These are phyloP conservation scores for Phytophthora pluvialis DNA, from an alignment of 352 stramenopile species.

Conservation along the genomic window DNA sequence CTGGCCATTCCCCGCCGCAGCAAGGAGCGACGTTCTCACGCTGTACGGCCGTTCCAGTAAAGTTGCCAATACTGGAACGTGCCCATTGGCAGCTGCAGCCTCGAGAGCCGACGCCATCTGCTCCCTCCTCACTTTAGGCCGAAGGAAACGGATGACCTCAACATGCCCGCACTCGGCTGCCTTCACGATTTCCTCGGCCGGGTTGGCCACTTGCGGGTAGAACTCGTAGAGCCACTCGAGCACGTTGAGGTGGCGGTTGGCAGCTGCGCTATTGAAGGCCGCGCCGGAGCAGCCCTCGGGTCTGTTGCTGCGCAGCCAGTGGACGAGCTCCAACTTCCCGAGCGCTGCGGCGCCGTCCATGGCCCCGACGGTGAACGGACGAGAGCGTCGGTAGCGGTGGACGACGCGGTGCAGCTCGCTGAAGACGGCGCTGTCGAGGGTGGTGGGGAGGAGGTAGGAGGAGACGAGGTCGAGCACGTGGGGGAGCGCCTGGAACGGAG, in stretches of 20 bases:
- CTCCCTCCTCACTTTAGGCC: neutral
- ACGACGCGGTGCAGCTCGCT: slow-evolving; percentile 6
- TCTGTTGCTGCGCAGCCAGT: neutral
- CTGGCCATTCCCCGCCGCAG: slow-evolving; percentile 2
- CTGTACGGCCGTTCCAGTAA: slow-evolving; percentile 5
- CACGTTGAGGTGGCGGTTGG: slow-evolving; percentile 7
- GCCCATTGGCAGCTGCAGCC: slow-evolving; percentile 10
- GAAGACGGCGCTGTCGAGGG: slow-evolving; percentile 19
- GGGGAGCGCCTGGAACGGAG: neutral
- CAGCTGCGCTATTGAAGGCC: slow-evolving; percentile 1
- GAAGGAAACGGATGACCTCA: slow-evolving; percentile 79
- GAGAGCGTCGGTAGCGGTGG: neutral
- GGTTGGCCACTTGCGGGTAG: slow-evolving; percentile 2
- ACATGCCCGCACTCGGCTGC: slow-evolving; percentile 2
- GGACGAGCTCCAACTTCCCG: slow-evolving; percentile 3
- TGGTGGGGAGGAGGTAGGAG: slow-evolving; percentile 2
- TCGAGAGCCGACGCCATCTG: slow-evolving; percentile 12
- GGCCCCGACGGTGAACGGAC: neutral
- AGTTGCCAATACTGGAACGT: slow-evolving; percentile 4
- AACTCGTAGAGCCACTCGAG: slow-evolving; percentile 13
- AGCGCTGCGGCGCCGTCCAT: slow-evolving; percentile 20
- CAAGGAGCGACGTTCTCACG: slow-evolving; percentile 3
- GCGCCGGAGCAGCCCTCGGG: slow-evolving; percentile 14
- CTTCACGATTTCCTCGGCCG: slow-evolving; percentile 7
- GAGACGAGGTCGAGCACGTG: slow-evolving; percentile 1